Base-by-base conservation (phyloP, 208 protist genomes). In the Leptomonas pyrrhocoris region DNA sequence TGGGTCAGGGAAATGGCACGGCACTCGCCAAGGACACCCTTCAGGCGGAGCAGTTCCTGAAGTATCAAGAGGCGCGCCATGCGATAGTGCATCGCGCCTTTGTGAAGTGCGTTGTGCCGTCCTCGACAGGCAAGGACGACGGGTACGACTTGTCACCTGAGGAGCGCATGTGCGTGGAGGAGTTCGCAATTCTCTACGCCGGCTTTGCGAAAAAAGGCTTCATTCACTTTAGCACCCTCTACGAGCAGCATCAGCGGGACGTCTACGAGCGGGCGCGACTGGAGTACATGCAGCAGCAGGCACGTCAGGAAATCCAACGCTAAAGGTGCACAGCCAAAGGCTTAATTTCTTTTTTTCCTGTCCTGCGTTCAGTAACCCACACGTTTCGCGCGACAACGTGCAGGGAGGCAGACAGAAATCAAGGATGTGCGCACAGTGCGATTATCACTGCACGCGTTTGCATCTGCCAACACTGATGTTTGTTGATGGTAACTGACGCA, bases 141-240 rank as follows among this genome's bases (percentile, higher is more conserved):
- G 73, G 55, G 21, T 88, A 82, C 58, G 74, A 83, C 31, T 70
- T 92, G 13, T 79, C 65, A 3, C 48, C 56, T 6, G 88, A 94
- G 71, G 86, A 94, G 71, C 77, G 83, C 28, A 57, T 70, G 19
- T 96, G 91, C 65, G 88, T 94, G 30, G 84, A 92, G 61, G 88
- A 96, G 78, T 96, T 88, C 61, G 84, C 91, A 13, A 63, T 90
- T 31, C 76, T 96, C 15, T 94, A 96, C 71, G 79, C 86, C 34
- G 69, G 73, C 7, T 94, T 80, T 59, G 71, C 72, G 40, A 88
- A 89, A 65, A 84, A 83, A 28, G 75, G 68, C 21, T 94, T 90
- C 53, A 45, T 84, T 6, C 85, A 94, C 19, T 90, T 88, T 50
- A 82, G 64, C 45, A 79, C 70, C 30, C 76, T 96, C 15, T 94